phyloP scores from a whole-genome alignment of 495 filamentous ascomycete species.

The Tuber brumale region DNA sequence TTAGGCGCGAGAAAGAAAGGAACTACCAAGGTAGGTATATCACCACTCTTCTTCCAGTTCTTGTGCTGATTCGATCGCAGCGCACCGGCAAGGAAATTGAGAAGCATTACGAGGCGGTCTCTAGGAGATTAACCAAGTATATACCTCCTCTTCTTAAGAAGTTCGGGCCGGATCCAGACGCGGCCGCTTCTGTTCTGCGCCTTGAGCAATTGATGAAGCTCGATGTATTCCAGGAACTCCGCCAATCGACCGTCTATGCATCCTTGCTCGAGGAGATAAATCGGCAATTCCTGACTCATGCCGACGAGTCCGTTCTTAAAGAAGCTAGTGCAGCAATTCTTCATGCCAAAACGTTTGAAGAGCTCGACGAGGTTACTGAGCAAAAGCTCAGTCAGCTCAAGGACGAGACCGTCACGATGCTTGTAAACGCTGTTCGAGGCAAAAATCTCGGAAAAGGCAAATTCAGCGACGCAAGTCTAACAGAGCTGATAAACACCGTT shows the following conservation, averaged over 20 bases:
- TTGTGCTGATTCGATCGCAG: slow-evolving; percentile 3
- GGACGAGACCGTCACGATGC: slow-evolving; percentile 68
- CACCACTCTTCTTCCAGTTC: slow-evolving; percentile 4
- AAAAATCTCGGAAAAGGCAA: slow-evolving; percentile 58
- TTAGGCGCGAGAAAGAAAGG: slow-evolving; percentile 28
- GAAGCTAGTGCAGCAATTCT: slow-evolving; percentile 76
- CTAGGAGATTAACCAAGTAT: slow-evolving; percentile 56
- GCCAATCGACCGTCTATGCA: slow-evolving; percentile 72
- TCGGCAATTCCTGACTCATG: slow-evolving; percentile 85
- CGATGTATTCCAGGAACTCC: slow-evolving; percentile 79
- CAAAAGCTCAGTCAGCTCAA: slow-evolving; percentile 72
- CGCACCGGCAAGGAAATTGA: slow-evolving; percentile 53
- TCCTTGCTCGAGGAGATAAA: slow-evolving; percentile 86
- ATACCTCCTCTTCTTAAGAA: slow-evolving; percentile 86
- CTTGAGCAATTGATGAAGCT: slow-evolving; percentile 83
- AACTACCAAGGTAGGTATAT: slow-evolving; percentile 33
- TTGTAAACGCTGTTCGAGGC: slow-evolving; percentile 60
- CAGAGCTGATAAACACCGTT: slow-evolving; percentile 69
- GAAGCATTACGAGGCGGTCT: slow-evolving; percentile 41
- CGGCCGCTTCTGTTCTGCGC: slow-evolving; percentile 74
- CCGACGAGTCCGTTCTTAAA: slow-evolving; percentile 72
- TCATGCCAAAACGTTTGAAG: slow-evolving; percentile 77
- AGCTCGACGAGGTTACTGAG: slow-evolving; percentile 76
- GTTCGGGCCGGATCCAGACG: slow-evolving; percentile 79
- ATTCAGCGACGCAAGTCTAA: slow-evolving; percentile 56